Percentiles rank a stretch among this genome's conserved stretches.
These are phyloP conservation scores for Claviceps paspali DNA, from an alignment of 2,329 filamentous ascomycete genomes.

Conservation along the genomic window DNA sequence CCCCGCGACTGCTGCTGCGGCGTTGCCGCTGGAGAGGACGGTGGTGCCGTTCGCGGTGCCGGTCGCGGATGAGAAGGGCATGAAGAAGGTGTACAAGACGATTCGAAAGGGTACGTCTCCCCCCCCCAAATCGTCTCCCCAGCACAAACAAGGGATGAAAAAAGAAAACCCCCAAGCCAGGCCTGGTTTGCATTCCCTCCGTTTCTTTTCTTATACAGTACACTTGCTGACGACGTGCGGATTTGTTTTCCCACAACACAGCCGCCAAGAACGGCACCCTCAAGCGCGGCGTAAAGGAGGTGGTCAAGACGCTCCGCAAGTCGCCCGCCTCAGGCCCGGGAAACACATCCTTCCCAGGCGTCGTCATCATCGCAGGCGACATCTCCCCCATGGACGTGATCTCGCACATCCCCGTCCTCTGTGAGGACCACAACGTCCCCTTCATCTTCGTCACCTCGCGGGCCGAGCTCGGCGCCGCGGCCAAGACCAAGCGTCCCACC, in stretches of 20 bases:
- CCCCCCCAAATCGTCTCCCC: too few species aligned
- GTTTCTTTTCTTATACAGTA: too few species aligned
- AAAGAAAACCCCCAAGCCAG: too few species aligned
- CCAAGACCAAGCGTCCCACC: constrained; percentile 89
- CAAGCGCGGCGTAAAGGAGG: constrained; percentile 96
- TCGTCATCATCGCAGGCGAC: constrained; percentile 89
- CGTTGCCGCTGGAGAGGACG: constrained; percentile 32
- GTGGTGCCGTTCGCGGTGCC: constrained; percentile 76
- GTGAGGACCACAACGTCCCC: constrained; percentile 94
- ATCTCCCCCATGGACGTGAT: constrained; percentile 99
- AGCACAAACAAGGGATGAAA: neutral
- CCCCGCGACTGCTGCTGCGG: constrained; percentile 21
- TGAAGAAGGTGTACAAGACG: constrained; percentile 45
- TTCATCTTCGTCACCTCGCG: constrained; percentile 91
- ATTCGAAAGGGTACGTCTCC: constrained; percentile 36
- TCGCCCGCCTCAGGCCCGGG: constrained; percentile 55
- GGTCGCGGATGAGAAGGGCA: constrained; percentile 62
- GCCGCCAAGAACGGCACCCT: constrained; percentile 91
- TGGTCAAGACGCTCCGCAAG: constrained; percentile 96
- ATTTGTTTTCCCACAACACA: constrained; percentile 23
- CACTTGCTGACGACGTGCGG: too few species aligned
- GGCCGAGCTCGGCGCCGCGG: constrained; percentile 84
- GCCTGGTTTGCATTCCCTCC: too few species aligned
- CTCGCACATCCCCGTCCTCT: constrained; percentile 91
- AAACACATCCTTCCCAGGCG: constrained; percentile 46